These are phyloP conservation scores for Amylostereum chailletii DNA, from an alignment of 1,284 basidiomycete genomes.

Conservation along the genomic window DNA sequence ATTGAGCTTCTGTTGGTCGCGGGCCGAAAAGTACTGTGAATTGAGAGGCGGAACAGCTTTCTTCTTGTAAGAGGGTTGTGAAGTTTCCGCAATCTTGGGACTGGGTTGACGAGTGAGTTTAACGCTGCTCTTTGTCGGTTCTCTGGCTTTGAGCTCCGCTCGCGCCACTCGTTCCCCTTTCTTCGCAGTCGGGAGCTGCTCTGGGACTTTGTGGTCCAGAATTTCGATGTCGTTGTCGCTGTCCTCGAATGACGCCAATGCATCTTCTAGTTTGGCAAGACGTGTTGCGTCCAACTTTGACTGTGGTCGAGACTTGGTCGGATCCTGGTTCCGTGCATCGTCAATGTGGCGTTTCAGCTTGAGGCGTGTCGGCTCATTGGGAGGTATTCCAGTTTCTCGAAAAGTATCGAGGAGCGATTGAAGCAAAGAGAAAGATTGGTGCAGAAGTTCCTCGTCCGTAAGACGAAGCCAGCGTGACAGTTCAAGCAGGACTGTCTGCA, in stretches of 20 bases:
- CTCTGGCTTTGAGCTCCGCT: no score
- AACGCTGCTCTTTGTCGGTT: no score
- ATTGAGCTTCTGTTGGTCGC: conserved; percentile 29
- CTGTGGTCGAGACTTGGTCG: conserved; percentile 25
- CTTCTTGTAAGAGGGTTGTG: background rate
- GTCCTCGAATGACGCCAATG: conserved; percentile 45
- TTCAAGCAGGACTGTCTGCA: conserved; percentile 73
- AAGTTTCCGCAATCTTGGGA: background rate
- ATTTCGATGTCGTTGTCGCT: conserved; percentile 41
- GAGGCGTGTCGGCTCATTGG: conserved; percentile 37
- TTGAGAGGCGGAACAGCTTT: conserved; percentile 14
- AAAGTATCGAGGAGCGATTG: conserved; percentile 71
- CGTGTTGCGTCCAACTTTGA: conserved; percentile 53
- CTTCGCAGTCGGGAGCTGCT: no score
- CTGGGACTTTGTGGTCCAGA: conserved; percentile 12
- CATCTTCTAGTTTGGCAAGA: conserved; percentile 47
- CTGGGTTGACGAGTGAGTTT: background rate
- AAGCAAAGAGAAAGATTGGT: conserved; percentile 80
- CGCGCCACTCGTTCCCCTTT: no score
- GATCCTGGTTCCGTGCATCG: conserved; percentile 40
- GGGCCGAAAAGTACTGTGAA: conserved; percentile 23
- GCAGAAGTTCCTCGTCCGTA: conserved; percentile 81
- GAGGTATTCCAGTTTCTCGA: conserved; percentile 42
- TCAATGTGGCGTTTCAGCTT: conserved; percentile 55
- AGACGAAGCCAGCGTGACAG: conserved; percentile 82